These are phyloP conservation scores for Aspergillus affinis DNA, from an alignment of 495 filamentous ascomycete species.

Conservation along the genomic window DNA sequence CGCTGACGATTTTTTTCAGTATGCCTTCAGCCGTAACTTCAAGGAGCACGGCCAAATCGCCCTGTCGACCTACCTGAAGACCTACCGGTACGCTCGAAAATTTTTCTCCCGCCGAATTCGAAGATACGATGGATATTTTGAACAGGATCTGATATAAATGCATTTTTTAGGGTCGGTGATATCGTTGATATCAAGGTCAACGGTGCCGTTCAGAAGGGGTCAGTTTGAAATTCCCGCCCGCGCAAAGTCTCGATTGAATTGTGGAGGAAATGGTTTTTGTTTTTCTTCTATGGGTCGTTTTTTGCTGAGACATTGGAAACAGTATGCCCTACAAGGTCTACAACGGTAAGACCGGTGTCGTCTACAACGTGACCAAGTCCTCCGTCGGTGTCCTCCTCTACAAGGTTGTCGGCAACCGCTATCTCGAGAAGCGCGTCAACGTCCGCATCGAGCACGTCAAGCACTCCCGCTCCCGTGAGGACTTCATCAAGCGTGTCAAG, in stretches of 20 bases:
- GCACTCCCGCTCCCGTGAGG: conserved; percentile 89
- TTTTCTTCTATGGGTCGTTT: conserved; percentile 6
- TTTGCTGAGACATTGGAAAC: conserved; percentile 36
- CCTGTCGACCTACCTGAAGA: conserved; percentile 85
- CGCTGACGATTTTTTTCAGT: conserved; percentile 50
- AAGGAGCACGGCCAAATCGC: conserved; percentile 89
- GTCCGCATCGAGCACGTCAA: conserved; percentile 96
- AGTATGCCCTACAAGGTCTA: conserved; percentile 99
- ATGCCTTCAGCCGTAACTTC: conserved; percentile 92
- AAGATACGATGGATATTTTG: conserved; percentile 16
- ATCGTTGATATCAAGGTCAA: conserved; percentile 97
- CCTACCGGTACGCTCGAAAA: conserved; percentile 70
- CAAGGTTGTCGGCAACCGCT: conserved; percentile 97
- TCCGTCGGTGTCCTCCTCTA: conserved; percentile 96
- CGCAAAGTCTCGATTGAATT: conserved; percentile 9
- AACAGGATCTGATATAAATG: conserved; percentile 26
- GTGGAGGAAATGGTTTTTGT: conserved; percentile 16
- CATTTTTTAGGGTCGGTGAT: conserved; percentile 77
- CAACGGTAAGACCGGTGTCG: conserved; percentile 96
- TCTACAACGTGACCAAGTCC: conserved; percentile 98
- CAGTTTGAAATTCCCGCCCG: conserved; percentile 47
- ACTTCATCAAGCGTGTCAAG: conserved; percentile 96
- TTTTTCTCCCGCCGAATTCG: conserved; percentile 4
- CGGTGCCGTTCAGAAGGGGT: conserved; percentile 98
- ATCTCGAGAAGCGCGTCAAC: conserved; percentile 99